Base-by-base conservation (phyloP, 1,284 basidiomycete genomes). In the Xerocomus nothofagi region DNA sequence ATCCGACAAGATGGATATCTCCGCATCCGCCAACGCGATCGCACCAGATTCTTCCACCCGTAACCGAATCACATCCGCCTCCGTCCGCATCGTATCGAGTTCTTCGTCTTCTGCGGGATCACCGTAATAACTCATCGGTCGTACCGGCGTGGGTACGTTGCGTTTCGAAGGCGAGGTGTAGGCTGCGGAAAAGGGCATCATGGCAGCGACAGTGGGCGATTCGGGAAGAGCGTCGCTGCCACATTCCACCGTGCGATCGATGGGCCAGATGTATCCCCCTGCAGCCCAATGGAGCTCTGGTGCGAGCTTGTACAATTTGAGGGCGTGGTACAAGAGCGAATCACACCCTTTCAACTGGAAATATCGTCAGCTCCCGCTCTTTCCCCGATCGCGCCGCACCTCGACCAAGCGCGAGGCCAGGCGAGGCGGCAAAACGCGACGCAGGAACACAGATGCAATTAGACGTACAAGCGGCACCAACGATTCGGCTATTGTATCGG, bases 281-380 rank as follows among this genome's bases (percentile, higher is more conserved):
- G 88, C 88, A 18, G 81, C 81, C 84, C 87, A 91, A 48, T 86
- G 83, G 1, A 91, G 75, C 55, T 86, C 85, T 0, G 86, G 85
- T 2, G 71, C 66, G 31, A 91, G 79, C 55, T 88, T 88, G 72
- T 83, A 89, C 23, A 84, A 66, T 66, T 86, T 88, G 60, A 91
- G 70, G 3, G 86, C 84, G 49, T 87, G 84, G 64, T 87, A 88
- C 12, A 91, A 67, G 31, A 88, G 65, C 5, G 84, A 81, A 59
- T 91, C 88, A 17, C 83, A 82, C 26, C 85, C 86, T 70, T 87
- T 88, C 43, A 91, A 70, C 88, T 91, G 59, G 20, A 23, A 3
- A 46, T 48, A 11, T 38, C 43, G 54, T 67, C 46, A 65, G 63
- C 41, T 26, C 27, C n/a, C 38, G 42, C 32, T 48, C 45, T 53